Base-by-base conservation (phyloP, 345 rosid species). In the Sapria himalayana region DNA sequence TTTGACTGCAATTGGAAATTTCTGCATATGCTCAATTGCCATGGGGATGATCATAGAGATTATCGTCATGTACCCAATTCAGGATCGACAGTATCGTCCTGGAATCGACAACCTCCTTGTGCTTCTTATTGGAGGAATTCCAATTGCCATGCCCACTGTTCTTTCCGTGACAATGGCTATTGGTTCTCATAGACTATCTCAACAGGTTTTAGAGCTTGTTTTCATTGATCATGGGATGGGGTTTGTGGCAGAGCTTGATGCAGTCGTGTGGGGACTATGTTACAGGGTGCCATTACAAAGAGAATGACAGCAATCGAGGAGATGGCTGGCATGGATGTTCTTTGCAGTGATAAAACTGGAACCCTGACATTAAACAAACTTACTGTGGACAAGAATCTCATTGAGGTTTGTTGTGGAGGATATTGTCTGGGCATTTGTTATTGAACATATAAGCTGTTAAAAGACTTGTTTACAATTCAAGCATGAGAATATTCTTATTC, bases 311-410 rank as follows among this genome's bases (percentile, higher is more conserved):
- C 94, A 20, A 89, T 89, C 35, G 98, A 89, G 58, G 98, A 82
- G 65, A 89, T 89, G 98, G 98, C 98, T 13, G 97, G 94, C 60
- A 86, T 86, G 97, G 97, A 86, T 53, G 97, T 86, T 51, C 93
- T 86, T 51, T 81, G 95, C 63, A 82, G 98, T 53, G 95, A 89
- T 67, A 89, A 89, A 67, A 89, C 98, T 2, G 95, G 98, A 48
- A 82, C 98, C n/a, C 57, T 89, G 62, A 82, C 98, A 9, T 54
- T 89, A 65, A 89, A 89, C 72, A 82, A 71, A 47, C 94, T 89
- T 32, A 72, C 98, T 2, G 95, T 89, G 7, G 98, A 89, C 68
- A 89, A 76, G 48, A 89, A 70, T 61, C 93, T 89, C 19, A 41
- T 89, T n/a, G 95, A 89, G 98, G 98, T 89, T 58, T 49, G 64